Evolutionary conservation across 768 basidiomycete species (phyloP), one percentile per base, ranked within the genome.

Genomic region (Rubroboletus pulcherrimus): DNA sequence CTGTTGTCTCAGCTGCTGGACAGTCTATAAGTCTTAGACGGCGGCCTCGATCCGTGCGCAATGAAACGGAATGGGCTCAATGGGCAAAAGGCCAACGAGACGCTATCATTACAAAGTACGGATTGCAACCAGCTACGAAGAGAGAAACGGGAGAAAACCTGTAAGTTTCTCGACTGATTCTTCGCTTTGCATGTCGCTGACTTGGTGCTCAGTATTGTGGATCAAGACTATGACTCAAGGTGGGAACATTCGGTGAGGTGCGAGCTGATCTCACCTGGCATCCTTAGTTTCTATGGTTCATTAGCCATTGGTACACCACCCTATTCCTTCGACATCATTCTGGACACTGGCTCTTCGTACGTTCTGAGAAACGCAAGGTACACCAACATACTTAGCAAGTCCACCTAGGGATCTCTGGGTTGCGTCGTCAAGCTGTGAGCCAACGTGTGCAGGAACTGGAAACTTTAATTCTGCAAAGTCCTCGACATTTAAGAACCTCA

Each of bases 191-290:
- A 12, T 26, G 38, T 37, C 2, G 42, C 44, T 68, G 37, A 66
- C 19, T 7, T 44, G 33, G 26, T 24, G 4, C 19, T 21, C 62
- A 89, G 87, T 29, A 67, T 88, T 7, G 77, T 81, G 37, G 82
- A 87, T 59, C 84, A 87, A 71, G 80, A 81, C 42, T 70, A 73
- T 11, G 89, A 91, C 63, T 80, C 85, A 7, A 84, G 79, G 85
- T 83, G 63, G 49, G 53, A 8, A 4, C 30, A 10, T 47, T 29
- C 3, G 9, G 5, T 29, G 31, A 41, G 6, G n/a, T 44, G 15
- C 4, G 30, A 14, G 14, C n/a, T 35, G 9, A 24, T 31, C 44
- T 66, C 12, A 61, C 31, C 38, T 35, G 17, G 11, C 4, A 43
- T 33, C 12, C 17, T 7, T 9, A 72, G 69, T 19, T 77, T 68